Evolutionary conservation across 139 green algal genomes (phyloP), one percentile per base, ranked within the genome.

Genomic region (Gonium pectorale): DNA sequence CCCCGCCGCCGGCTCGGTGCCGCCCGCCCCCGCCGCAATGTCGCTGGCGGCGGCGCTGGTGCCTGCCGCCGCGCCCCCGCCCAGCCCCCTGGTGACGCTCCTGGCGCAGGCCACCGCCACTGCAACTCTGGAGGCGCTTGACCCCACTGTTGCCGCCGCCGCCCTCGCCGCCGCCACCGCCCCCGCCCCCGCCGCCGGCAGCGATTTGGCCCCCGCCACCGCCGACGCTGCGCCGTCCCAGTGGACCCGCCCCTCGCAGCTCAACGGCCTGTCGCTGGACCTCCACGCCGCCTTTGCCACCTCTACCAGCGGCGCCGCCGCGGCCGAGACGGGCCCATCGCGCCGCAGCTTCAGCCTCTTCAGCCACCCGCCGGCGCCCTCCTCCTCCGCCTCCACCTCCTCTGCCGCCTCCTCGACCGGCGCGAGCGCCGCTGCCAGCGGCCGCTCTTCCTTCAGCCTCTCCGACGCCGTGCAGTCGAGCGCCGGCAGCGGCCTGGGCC

Each of bases 291-390:
- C 51, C 8, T 5, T 51, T 9, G 29, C 44, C 40, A 33, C 38
- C 46, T 27, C 0, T 33, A 43, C 9, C 49, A 17, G 17, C 63
- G 44, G 29, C 51, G 62, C 24, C 19, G 19, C 73, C 37, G 60
- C 13, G 51, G 13, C 27, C 1, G 38, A 26, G 8, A 24, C 59
- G 9, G 81, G 44, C 69, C 56, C 44, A 26, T 70, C 64, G 22
- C 67, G 80, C 37, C 43, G 63, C 43, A 75, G 44, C 63, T 90
- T 90, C 86, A 90, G 86, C 86, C 80, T 90, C 19, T 90, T 90
- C 86, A 90, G 86, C 86, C 41, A 67, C 49, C 79, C 81, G 40
- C 70, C 85, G 0, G 40, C 67, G 35, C 51, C 52, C 43, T 31
- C 66, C 1, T 40, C 63, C 51, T 43, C 67, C 52, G 7, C 67